Conservation (phyloP, 2,329 filamentous ascomycete genomes). For the Beauveria sp. region DNA sequence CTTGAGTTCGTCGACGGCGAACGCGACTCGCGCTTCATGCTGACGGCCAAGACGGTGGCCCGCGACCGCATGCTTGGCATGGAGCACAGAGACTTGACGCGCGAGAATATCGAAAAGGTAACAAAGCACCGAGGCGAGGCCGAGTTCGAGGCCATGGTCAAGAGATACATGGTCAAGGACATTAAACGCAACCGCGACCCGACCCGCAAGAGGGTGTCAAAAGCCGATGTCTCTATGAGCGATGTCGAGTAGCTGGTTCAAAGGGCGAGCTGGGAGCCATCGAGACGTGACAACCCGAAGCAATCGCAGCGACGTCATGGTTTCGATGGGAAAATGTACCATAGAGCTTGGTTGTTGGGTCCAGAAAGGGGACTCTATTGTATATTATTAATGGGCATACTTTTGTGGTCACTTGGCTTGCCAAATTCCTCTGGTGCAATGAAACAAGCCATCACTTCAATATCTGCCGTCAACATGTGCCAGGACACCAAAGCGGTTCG, state of each 20-base stretch:
- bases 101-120: constrained; percentile 74
- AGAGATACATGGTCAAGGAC: constrained; percentile 6
- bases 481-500: no score
- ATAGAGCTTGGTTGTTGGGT: not conserved
- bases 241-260: not conserved
- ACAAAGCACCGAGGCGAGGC: constrained; percentile 66
- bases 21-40: constrained; percentile 86
- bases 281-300: not conserved
- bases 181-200: not conserved
- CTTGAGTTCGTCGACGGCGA: constrained; percentile 93
- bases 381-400: not conserved
- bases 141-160: constrained; percentile 49
- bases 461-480: no score
- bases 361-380: not conserved
- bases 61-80: constrained; percentile 49
- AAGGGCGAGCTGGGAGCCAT: not conserved
- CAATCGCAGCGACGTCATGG: not conserved
- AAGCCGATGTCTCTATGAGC: not conserved
- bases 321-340: not conserved
- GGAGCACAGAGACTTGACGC: constrained; percentile 62
- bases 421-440: not conserved
- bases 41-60: constrained; percentile 81
- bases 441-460: not conserved
- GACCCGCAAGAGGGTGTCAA: not conserved
- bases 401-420: not conserved